phyloP scores from a whole-genome alignment of 495 filamentous ascomycete genomes.

The Trichoderma gamsii region DNA sequence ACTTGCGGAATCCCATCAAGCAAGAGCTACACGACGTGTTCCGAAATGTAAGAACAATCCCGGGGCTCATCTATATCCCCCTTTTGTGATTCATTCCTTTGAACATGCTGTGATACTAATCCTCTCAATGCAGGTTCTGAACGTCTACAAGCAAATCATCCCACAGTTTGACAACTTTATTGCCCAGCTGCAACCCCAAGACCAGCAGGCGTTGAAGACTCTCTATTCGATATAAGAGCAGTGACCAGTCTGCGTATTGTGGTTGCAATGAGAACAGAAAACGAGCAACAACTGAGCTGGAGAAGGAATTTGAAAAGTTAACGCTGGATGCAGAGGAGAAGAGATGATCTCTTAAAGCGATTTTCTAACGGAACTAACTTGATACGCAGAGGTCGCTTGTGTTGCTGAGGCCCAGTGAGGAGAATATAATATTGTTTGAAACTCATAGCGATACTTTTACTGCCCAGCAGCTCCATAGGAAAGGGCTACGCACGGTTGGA shows the following conservation, averaged over 20 bases:
- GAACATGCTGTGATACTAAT: not conserved
- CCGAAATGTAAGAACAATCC: conserved; percentile 33
- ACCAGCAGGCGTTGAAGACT: conserved; percentile 50
- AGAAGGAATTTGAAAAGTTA: conserved; percentile 3
- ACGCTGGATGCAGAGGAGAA: not conserved
- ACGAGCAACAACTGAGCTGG: not conserved
- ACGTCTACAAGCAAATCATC: conserved; percentile 79
- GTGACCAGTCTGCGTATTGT: not conserved
- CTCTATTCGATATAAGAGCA: conserved; percentile 31
- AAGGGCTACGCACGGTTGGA: not conserved
- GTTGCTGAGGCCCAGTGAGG: not conserved
- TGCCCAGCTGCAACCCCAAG: conserved; percentile 54
- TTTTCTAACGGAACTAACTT: not conserved
- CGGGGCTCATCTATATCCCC: not conserved
- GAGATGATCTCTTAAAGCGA: not conserved
- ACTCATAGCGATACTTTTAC: not conserved
- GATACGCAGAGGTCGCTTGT: not conserved
- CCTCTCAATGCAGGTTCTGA: conserved; percentile 53
- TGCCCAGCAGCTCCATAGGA: not conserved
- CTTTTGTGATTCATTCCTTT: not conserved
- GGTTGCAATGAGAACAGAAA: not conserved
- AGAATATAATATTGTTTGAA: not conserved
- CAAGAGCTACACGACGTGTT: conserved; percentile 42
- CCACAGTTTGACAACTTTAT: conserved; percentile 79
- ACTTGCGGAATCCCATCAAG: conserved; percentile 39